Evolutionary conservation across 2,329 filamentous ascomycete species (phyloP).

Genomic region (Alternaria gaisen): DNA sequence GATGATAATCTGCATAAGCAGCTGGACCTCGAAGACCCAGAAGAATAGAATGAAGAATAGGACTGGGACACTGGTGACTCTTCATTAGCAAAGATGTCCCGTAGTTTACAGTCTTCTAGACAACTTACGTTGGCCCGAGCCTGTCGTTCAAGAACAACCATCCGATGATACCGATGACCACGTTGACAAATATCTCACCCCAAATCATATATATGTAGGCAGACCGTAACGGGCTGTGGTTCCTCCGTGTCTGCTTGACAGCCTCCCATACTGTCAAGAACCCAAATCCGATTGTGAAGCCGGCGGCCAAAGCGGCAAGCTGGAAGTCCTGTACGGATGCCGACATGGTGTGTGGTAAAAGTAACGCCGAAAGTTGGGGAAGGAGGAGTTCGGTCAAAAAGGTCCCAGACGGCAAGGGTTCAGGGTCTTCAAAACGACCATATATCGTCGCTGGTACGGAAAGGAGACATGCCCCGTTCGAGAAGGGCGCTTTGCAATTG

Average conservation of each 20-base stretch:
- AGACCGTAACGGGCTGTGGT: slow-evolving; percentile 45
- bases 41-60: slow-evolving; percentile 46
- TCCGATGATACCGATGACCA: slow-evolving; percentile 41
- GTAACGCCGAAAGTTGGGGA: slow-evolving; percentile 6
- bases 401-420: background rate
- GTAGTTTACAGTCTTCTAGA: background rate
- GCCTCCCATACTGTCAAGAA: slow-evolving; percentile 48
- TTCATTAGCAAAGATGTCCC: slow-evolving; percentile 5
- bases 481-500: slow-evolving; percentile 2
- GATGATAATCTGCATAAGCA: slow-evolving; percentile 65
- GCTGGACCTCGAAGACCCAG: slow-evolving; percentile 55
- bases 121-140: slow-evolving; percentile 42
- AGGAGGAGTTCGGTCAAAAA: slow-evolving; percentile 5
- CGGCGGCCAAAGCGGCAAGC: slow-evolving; percentile 44
- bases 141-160: slow-evolving; percentile 44
- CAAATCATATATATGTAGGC: slow-evolving; percentile 51
- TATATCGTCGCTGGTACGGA: slow-evolving; percentile 5
- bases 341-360: slow-evolving; percentile 25
- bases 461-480: slow-evolving; percentile 8
- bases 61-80: slow-evolving; percentile 32
- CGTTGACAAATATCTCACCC: slow-evolving; percentile 43
- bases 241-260: slow-evolving; percentile 47
- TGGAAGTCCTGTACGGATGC: slow-evolving; percentile 38
- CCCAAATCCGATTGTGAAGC: slow-evolving; percentile 48
- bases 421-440: background rate